A percentile compares a stretch with the other conserved stretches of the same genome.
phyloP scores from a whole-genome alignment of 345 rosid genomes.

The Bruguiera gymnorhiza region DNA sequence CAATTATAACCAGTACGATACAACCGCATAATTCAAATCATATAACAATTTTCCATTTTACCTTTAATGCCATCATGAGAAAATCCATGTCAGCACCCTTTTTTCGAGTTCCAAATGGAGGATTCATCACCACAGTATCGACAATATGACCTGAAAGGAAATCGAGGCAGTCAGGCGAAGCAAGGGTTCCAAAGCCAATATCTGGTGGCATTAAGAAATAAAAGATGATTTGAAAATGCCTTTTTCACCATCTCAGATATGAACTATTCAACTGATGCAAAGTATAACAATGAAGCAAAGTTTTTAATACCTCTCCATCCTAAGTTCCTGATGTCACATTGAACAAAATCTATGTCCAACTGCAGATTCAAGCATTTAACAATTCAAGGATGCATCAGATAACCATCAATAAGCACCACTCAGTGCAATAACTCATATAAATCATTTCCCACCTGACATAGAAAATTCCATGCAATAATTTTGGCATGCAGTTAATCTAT shows the following conservation, averaged over 20 bases:
- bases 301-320: constrained; percentile 57
- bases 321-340: constrained; percentile 60
- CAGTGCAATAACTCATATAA: neutral
- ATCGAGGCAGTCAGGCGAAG: constrained; percentile 6
- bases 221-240: neutral
- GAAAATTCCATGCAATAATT: neutral
- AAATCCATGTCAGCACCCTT: constrained; percentile 93
- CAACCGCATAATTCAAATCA: constrained; percentile 1
- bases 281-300: neutral
- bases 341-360: constrained; percentile 78
- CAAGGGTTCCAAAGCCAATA: neutral
- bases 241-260: neutral
- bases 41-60: constrained; percentile 13
- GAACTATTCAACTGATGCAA: neutral
- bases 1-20: constrained; percentile 3
- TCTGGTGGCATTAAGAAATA: neutral
- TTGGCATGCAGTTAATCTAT: too few relatives aligned
- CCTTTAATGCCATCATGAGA: constrained; percentile 69
- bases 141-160: constrained; percentile 49
- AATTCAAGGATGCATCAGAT: constrained; percentile 19
- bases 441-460: neutral
- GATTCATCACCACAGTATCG: constrained; percentile 91
- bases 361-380: constrained; percentile 29
- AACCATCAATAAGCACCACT: neutral
- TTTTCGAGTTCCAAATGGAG: constrained; percentile 91